Percentiles rank a stretch among this genome's conserved stretches.
Conservation (phyloP, 75 land plant species). For the Picea sitchensis region DNA sequence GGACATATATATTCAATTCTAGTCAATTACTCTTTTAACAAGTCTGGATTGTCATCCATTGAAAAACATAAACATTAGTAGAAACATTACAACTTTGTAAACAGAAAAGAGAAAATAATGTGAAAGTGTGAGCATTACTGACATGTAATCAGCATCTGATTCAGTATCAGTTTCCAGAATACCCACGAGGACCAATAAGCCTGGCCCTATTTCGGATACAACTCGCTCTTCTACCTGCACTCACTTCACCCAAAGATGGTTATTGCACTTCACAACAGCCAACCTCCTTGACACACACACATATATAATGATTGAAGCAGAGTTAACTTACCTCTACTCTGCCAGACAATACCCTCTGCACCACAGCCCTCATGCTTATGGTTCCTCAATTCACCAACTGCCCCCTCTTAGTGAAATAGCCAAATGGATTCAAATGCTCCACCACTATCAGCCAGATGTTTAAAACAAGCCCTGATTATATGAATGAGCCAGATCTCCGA, state of each 20-base stretch:
- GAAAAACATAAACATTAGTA: too few relatives aligned
- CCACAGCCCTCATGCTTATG: slow-evolving; percentile 57
- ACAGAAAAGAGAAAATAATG: neutral
- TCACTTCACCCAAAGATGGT: neutral
- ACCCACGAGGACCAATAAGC: slow-evolving; percentile 86
- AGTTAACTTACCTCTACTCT: slow-evolving; percentile 54
- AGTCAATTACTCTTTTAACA: too few relatives aligned
- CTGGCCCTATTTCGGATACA: slow-evolving; percentile 83
- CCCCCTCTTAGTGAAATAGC: neutral
- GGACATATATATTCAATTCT: too few relatives aligned
- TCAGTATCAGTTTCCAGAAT: slow-evolving; percentile 70
- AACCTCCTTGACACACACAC: neutral
- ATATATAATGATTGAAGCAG: neutral
- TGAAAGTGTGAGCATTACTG: neutral
- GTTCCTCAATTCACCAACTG: neutral
- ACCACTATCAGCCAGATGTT: too few relatives aligned
- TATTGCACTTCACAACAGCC: neutral
- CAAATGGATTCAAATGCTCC: too few relatives aligned
- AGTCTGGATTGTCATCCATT: too few relatives aligned
- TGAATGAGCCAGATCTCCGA: too few relatives aligned
- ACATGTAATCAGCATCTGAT: slow-evolving; percentile 70
- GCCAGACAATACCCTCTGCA: slow-evolving; percentile 75
- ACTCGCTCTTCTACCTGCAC: slow-evolving; percentile 77
- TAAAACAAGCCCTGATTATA: too few relatives aligned
- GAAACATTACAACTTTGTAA: neutral